Base-by-base conservation (phyloP, 164 flowering plant species). In the Litsea cubeba region DNA sequence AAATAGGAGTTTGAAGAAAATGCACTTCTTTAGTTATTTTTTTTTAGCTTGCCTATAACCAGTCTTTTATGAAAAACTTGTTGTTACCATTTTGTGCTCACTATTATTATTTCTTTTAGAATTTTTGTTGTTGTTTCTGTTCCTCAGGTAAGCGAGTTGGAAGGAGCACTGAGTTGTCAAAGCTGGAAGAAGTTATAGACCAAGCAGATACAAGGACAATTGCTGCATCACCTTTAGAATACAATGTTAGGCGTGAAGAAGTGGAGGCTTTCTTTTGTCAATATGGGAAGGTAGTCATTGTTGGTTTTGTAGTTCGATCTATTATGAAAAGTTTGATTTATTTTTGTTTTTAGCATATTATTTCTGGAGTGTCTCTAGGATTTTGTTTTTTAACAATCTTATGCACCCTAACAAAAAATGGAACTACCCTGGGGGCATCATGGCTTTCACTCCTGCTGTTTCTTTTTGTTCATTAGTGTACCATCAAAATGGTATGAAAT, bases 101-200 rank as follows among this genome's bases (percentile, higher is more conserved):
- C 60, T 5, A 54, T 3, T 12, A 26, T 10, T 20, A 8, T 15
- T 63, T 20, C 35, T 14, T 18, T 46, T 2, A 26, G 64, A 1
- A 28, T 32, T 24, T 22, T 65, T 20, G 30, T 32, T 20, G 35
- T 14, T 23, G 50, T 14, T 28, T 22, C 14, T 71, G 0, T 25
- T 68, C 63, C 74, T 66, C 77, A 91, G 97, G 94, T 46, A 88
- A 75, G 74, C 93, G 79, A 81, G 84, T 95, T 77, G 97, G 97
- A 62, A 84, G 97, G 86, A 72, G 78, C 17, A 84, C 86, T 71
- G 88, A 85, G 72, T 74, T 95, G 32, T 40, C 70, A 50, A 91
- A 89, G 77, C 86, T 88, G 0, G 99, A 95, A 65, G 95, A 91
- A 82, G 84, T 88, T 20, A 84, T 95, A 20, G 92, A 93, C 79